phyloP scores from a whole-genome alignment of 805 yeast species.

The Tetrapisispora iriomotensis region DNA sequence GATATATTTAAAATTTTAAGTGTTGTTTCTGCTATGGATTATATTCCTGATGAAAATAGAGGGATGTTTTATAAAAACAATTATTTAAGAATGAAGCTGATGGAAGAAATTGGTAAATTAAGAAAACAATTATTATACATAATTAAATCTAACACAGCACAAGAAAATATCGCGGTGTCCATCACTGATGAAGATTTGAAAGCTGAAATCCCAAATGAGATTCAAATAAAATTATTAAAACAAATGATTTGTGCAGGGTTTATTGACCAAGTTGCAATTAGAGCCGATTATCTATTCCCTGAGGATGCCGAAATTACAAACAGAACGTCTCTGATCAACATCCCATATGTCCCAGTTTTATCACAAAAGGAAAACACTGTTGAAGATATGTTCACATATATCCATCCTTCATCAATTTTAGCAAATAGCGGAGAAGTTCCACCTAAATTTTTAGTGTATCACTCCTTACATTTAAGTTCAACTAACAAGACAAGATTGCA shows the following conservation, averaged over 20 bases:
- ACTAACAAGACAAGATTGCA: conserved; percentile 52
- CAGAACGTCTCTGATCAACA: conserved; percentile 43
- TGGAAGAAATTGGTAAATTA: conserved; percentile 78
- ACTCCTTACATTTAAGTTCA: conserved; percentile 48
- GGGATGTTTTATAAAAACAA: conserved; percentile 44
- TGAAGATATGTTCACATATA: conserved; percentile 51
- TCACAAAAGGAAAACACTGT: conserved; percentile 29
- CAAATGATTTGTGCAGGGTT: conserved; percentile 93
- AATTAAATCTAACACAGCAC: conserved; percentile 54
- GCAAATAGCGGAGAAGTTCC: conserved; percentile 55
- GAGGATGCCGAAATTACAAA: conserved; percentile 53
- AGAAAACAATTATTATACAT: conserved; percentile 71
- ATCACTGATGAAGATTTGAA: conserved; percentile 37
- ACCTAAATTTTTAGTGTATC: conserved; percentile 70
- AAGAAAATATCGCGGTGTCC: conserved; percentile 47
- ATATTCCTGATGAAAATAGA: conserved; percentile 42
- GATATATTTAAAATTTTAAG: conserved; percentile 70
- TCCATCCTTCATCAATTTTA: conserved; percentile 71
- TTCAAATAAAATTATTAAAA: conserved; percentile 68
- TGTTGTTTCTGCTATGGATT: conserved; percentile 83
- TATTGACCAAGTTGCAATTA: conserved; percentile 77
- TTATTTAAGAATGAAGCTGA: conserved; percentile 64
- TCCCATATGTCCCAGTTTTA: conserved; percentile 57
- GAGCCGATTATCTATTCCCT: conserved; percentile 63
- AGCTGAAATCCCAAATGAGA: conserved; percentile 55